phyloP scores from a whole-genome alignment of 768 basidiomycete genomes.

The Mycena latifolia region DNA sequence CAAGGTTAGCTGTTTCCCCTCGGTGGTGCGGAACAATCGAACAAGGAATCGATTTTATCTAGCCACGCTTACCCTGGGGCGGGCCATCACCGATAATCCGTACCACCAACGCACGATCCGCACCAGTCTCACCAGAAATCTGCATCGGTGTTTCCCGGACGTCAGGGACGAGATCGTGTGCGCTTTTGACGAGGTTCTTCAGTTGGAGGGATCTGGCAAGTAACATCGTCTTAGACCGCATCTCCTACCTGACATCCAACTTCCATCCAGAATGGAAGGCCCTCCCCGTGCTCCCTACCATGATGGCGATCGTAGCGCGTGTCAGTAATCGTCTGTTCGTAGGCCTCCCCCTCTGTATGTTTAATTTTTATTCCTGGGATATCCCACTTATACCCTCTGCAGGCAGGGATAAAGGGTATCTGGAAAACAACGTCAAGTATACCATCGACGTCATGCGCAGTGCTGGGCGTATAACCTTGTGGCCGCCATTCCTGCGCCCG shows the following conservation, averaged over 20 bases:
- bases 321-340: slow-evolving; percentile 44
- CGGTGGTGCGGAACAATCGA: not conserved
- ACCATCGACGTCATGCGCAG: slow-evolving; percentile 25
- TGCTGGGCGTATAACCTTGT: slow-evolving; percentile 4
- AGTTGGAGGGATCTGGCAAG: slow-evolving; percentile 20
- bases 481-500: slow-evolving; percentile 29
- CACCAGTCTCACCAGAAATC: slow-evolving; percentile 38
- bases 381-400: not conserved
- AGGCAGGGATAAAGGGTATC: slow-evolving; percentile 39
- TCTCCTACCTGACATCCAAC: not conserved
- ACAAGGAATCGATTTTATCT: not conserved
- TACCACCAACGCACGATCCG: slow-evolving; percentile 28
- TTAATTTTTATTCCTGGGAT: not conserved
- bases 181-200: slow-evolving; percentile 25
- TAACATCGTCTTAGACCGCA: not conserved
- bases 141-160: slow-evolving; percentile 42
- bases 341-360: slow-evolving; percentile 41
- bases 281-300: slow-evolving; percentile 28
- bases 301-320: slow-evolving; percentile 37
- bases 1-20: slow-evolving; percentile 1
- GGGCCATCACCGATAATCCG: not conserved
- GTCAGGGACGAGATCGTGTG: slow-evolving; percentile 50
- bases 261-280: slow-evolving; percentile 35
- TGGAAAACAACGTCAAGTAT: slow-evolving; percentile 28
- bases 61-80: slow-evolving; percentile 22